Evolutionary conservation across 345 rosid species (phyloP).

Genomic region (Euphorbia lathyris): DNA sequence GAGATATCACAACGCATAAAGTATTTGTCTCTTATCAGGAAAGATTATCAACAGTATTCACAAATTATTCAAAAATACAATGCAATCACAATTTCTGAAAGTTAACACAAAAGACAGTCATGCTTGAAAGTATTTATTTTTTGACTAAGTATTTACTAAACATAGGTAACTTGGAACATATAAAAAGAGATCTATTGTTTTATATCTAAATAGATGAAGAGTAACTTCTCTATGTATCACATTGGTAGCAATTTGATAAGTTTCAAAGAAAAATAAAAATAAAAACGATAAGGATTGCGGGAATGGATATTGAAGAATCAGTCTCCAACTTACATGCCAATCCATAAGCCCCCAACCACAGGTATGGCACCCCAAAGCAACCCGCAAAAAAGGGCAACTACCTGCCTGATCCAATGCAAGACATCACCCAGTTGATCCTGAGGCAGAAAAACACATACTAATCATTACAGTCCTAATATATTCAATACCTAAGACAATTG

Average conservation of each 20-base stretch:
- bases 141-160: not conserved
- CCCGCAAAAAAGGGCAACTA: conserved; percentile 69
- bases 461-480: not conserved
- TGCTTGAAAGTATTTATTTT: not conserved
- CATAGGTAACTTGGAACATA: not conserved
- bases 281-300: not conserved
- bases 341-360: conserved; percentile 89
- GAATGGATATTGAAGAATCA: not conserved
- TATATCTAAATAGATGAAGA: not conserved
- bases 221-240: not conserved
- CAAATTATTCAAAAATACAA: not conserved
- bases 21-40: not conserved
- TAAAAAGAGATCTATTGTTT: not conserved
- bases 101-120: not conserved
- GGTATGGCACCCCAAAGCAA: conserved; percentile 87
- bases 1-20: not conserved
- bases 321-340: conserved; percentile 56
- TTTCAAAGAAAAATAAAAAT: too few species aligned
- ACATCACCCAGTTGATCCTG: conserved; percentile 99
- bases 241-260: not conserved
- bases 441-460: conserved; percentile 10
- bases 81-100: not conserved
- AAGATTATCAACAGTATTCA: not conserved
- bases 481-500: not conserved
- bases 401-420: conserved; percentile 95